These are phyloP conservation scores for Trichosporon ovoides DNA, from an alignment of 1,284 basidiomycete species.

Conservation along the genomic window DNA sequence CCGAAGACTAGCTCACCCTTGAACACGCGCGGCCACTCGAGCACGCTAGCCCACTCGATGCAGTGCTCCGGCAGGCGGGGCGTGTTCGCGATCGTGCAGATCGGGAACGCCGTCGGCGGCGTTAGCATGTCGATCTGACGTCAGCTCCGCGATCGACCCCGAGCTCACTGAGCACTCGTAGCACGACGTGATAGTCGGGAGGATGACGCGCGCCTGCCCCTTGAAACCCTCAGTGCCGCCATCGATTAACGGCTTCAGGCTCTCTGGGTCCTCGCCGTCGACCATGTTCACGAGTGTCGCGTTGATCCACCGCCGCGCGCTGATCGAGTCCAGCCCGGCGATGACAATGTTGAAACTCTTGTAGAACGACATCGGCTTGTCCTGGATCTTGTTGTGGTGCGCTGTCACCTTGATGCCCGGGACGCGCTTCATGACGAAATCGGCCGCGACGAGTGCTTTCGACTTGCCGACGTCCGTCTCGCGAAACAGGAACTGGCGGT, in stretches of 20 bases:
- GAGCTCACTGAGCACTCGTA: conserved; percentile 77
- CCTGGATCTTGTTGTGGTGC: conserved; percentile 97
- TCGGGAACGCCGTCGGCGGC: conserved; percentile 93
- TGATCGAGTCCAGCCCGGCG: conserved; percentile 95
- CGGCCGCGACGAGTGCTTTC: conserved; percentile 89
- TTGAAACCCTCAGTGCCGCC: conserved; percentile 99
- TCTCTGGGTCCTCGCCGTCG: conserved; percentile 82
- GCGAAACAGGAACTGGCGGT: conserved; percentile 95
- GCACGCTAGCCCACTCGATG: conserved; percentile 99
- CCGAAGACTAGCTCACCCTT: conserved; percentile 63
- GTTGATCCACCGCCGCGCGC: conserved; percentile 97
- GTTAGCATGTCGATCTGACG: conserved; percentile 84
- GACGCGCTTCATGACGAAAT: conserved; percentile 91
- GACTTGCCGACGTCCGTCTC: conserved; percentile 79
- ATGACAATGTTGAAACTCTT: conserved; percentile 95
- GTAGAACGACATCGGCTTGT: conserved; percentile 94
- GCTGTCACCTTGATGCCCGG: conserved; percentile 91
- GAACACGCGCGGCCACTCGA: conserved; percentile 92
- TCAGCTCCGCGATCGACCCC: not conserved
- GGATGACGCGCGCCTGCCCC: conserved; percentile 94
- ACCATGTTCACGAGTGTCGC: conserved; percentile 93
- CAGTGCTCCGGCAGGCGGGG: conserved; percentile 97
- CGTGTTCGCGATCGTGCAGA: conserved; percentile 99
- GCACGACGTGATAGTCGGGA: conserved; percentile 92
- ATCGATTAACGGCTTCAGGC: conserved; percentile 95